Percentiles rank a stretch among this genome's conserved stretches.
phyloP scores from a whole-genome alignment of 805 yeast species.

The Candida multigemmis region DNA sequence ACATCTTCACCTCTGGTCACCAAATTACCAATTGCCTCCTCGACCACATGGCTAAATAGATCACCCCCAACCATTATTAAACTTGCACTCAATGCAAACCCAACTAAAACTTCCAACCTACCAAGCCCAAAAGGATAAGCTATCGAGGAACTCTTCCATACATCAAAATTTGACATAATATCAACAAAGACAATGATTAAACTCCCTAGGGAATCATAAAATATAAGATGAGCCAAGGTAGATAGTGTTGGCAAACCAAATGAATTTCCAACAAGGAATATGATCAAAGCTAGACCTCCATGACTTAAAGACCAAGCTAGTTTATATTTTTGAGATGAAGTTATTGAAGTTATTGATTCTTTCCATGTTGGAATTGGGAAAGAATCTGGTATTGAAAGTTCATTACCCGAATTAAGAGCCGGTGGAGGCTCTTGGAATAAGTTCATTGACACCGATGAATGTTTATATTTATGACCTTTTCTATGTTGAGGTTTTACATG shows the following conservation, averaged over 20 bases:
- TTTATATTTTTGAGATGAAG: slow-evolving; percentile 46
- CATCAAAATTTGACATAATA: slow-evolving; percentile 83
- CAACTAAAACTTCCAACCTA: slow-evolving; percentile 79
- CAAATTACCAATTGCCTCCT: slow-evolving; percentile 50
- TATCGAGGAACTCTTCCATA: slow-evolving; percentile 77
- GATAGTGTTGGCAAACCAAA: slow-evolving; percentile 52
- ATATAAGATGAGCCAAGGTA: slow-evolving; percentile 78
- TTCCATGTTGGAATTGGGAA: slow-evolving; percentile 63
- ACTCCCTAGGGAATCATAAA: slow-evolving; percentile 80
- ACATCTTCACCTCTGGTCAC: slow-evolving; percentile 11
- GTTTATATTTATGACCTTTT: slow-evolving; percentile 92
- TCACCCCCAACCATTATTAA: slow-evolving; percentile 88
- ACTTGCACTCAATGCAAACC: slow-evolving; percentile 80
- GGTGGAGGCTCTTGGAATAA: slow-evolving; percentile 86
- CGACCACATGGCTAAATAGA: slow-evolving; percentile 76
- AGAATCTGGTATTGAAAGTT: slow-evolving; percentile 50
- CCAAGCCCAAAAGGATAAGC: slow-evolving; percentile 90
- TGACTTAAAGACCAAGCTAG: slow-evolving; percentile 55
- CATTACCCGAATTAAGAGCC: slow-evolving; percentile 38
- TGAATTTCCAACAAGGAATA: slow-evolving; percentile 53
- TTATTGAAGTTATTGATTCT: slow-evolving; percentile 58
- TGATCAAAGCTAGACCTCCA: slow-evolving; percentile 39
- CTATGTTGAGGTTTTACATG: slow-evolving; percentile 56
- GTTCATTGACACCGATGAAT: slow-evolving; percentile 93
- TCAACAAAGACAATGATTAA: slow-evolving; percentile 62